A percentile compares a stretch with the other conserved stretches of the same genome.
Conservation (phyloP, 2,329 filamentous ascomycete species). For the Aspergillus versicolor region DNA sequence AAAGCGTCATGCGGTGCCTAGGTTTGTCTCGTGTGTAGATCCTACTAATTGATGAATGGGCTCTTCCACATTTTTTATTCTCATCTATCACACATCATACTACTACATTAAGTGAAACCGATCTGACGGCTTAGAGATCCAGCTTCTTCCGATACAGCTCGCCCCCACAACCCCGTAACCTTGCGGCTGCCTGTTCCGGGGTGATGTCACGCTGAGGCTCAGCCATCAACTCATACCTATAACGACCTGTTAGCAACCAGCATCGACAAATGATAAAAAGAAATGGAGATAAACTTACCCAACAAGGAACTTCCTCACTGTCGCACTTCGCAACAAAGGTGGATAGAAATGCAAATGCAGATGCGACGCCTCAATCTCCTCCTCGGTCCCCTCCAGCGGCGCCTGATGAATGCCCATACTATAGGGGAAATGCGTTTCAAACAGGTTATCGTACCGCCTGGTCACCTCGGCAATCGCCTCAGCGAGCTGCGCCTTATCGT, state of each 20-base stretch:
- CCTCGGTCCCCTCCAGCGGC: conserved; percentile 74
- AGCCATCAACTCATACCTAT: conserved; percentile 82
- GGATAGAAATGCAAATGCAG: conserved; percentile 98
- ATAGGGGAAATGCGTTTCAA: conserved; percentile 95
- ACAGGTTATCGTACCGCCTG: conserved; percentile 91
- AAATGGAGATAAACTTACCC: conserved; percentile 51
- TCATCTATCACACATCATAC: not conserved
- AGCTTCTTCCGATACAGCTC: conserved; percentile 74
- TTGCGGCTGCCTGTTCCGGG: conserved; percentile 85
- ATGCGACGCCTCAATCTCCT: conserved; percentile 84
- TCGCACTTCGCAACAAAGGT: conserved; percentile 85
- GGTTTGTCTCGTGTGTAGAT: not conserved
- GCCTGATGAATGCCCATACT: conserved; percentile 97
- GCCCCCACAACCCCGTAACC: conserved; percentile 72
- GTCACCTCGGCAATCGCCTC: conserved; percentile 86
- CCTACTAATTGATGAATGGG: not conserved
- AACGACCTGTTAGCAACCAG: conserved; percentile 12
- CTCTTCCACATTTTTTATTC: not conserved
- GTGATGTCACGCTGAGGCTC: conserved; percentile 99
- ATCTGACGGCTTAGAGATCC: not conserved
- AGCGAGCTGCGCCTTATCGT: conserved; percentile 72
- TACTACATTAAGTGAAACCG: not conserved
- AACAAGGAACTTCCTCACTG: conserved; percentile 92
- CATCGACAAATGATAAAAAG: not conserved
- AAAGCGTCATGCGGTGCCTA: not conserved